phyloP scores from a whole-genome alignment of 2,329 filamentous ascomycete species.

The Phialemoniopsis sp. region DNA sequence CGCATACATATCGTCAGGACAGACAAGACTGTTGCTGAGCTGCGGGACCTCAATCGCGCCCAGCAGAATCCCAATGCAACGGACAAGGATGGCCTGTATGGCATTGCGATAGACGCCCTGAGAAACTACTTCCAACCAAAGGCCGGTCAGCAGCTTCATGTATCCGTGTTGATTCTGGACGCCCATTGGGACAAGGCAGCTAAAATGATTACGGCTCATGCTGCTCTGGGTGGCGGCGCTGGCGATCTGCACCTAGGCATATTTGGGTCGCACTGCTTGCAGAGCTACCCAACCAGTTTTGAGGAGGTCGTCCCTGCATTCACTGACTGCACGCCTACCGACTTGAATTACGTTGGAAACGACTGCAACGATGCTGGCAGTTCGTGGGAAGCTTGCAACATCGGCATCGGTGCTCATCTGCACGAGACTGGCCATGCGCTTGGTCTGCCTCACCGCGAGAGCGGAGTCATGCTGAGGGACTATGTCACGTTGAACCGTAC shows the following conservation, averaged over 20 bases:
- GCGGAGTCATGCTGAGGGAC: conserved; percentile 87
- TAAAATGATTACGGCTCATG: conserved; percentile 73
- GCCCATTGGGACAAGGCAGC: conserved; percentile 76
- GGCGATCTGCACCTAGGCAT: conserved; percentile 79
- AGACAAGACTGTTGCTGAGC: conserved; percentile 79
- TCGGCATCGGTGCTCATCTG: conserved; percentile 88
- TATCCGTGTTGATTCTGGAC: conserved; percentile 83
- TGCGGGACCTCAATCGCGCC: conserved; percentile 71
- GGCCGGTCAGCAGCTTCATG: conserved; percentile 79
- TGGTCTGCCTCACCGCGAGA: conserved; percentile 85
- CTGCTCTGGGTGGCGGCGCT: conserved; percentile 71
- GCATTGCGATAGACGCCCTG: conserved; percentile 74
- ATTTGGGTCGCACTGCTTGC: conserved; percentile 87
- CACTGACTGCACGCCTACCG: conserved; percentile 84
- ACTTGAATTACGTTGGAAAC: conserved; percentile 76
- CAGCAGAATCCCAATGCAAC: conserved; percentile 71
- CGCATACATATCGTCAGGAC: conserved; percentile 82
- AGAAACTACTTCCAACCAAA: conserved; percentile 70
- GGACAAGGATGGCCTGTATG: conserved; percentile 70
- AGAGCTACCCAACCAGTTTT: conserved; percentile 84
- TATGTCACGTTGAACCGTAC: conserved; percentile 81
- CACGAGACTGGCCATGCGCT: conserved; percentile 90
- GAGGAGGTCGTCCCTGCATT: conserved; percentile 90
- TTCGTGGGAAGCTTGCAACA: conserved; percentile 92
- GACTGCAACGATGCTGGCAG: conserved; percentile 84